Conservation (phyloP, 2,329 filamentous ascomycete genomes). For the Hypoxylon sp. region DNA sequence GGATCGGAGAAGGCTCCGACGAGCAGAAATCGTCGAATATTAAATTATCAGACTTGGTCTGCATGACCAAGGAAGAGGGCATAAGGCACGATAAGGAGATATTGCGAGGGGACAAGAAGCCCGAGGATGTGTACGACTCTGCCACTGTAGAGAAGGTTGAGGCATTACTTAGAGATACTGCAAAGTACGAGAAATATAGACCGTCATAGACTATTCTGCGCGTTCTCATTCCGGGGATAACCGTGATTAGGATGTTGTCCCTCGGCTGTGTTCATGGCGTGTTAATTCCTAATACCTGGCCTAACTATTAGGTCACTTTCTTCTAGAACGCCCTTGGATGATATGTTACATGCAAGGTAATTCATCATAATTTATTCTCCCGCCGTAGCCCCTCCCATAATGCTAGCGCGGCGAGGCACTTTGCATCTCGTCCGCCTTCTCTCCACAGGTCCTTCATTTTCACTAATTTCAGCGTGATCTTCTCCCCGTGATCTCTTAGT, state of each 20-base stretch:
- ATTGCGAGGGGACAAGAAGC: conserved; percentile 75
- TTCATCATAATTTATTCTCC: conserved; percentile 56
- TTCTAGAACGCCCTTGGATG: neutral
- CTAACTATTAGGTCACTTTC: too few relatives aligned
- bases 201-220: conserved; percentile 28
- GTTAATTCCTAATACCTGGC: too few relatives aligned
- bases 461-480: conserved; percentile 73
- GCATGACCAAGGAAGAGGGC: conserved; percentile 56
- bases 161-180: conserved; percentile 76
- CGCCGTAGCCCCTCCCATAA: conserved; percentile 70
- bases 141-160: conserved; percentile 78
- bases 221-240: neutral
- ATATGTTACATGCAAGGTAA: neutral
- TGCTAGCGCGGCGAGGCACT: conserved; percentile 71
- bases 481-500: conserved; percentile 70
- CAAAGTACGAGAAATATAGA: conserved; percentile 69
- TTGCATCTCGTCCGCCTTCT: conserved; percentile 70
- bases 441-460: conserved; percentile 70
- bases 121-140: conserved; percentile 81
- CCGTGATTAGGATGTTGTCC: neutral
- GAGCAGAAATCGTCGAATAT: conserved; percentile 84
- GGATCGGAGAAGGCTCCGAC: conserved; percentile 74
- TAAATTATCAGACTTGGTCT: conserved; percentile 52
- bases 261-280: neutral
- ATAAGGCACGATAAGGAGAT: conserved; percentile 83